Evolutionary conservation across 306 rosid genomes (phyloP).

Genomic region (Castanea crenata): DNA sequence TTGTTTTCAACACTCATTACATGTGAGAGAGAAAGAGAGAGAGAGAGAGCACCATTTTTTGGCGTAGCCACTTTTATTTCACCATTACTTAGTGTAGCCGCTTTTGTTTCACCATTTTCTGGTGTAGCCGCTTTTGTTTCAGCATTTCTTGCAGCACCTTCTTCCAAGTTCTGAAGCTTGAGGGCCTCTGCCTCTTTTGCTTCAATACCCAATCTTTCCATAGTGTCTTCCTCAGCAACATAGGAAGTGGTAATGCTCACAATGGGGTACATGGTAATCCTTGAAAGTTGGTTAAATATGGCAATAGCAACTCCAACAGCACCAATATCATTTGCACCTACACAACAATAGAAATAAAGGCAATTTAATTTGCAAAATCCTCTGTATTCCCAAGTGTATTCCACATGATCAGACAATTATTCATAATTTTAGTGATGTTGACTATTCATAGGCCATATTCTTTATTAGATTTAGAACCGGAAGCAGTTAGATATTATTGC

Average conservation of each 20-base stretch:
- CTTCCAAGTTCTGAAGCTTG: constrained; percentile 46
- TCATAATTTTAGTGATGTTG: too few relatives aligned
- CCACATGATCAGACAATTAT: too few relatives aligned
- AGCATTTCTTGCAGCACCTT: constrained; percentile 28
- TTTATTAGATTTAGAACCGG: too few relatives aligned
- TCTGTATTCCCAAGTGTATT: too few relatives aligned
- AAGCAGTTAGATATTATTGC: too few relatives aligned
- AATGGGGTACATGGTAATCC: constrained; percentile 88
- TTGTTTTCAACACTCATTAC: too few relatives aligned
- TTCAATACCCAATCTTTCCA: constrained; percentile 28
- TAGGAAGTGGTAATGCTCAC: constrained; percentile 96
- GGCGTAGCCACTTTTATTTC: constrained; percentile 8
- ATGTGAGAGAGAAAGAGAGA: not conserved
- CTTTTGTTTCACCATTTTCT: constrained; percentile 8
- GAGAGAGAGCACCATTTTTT: constrained; percentile 32
- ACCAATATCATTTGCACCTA: constrained; percentile 91
- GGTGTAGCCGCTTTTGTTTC: constrained; percentile 13
- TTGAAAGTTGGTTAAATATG: constrained; percentile 89
- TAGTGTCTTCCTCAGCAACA: constrained; percentile 90
- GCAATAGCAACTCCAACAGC: constrained; percentile 96
- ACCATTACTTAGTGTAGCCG: constrained; percentile 27
- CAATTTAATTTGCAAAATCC: not conserved
- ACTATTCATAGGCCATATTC: too few relatives aligned
- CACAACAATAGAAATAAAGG: not conserved
- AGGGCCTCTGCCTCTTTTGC: constrained; percentile 30